phyloP scores from a whole-genome alignment of 2,329 filamentous ascomycete species.

The Penicillium sp. region DNA sequence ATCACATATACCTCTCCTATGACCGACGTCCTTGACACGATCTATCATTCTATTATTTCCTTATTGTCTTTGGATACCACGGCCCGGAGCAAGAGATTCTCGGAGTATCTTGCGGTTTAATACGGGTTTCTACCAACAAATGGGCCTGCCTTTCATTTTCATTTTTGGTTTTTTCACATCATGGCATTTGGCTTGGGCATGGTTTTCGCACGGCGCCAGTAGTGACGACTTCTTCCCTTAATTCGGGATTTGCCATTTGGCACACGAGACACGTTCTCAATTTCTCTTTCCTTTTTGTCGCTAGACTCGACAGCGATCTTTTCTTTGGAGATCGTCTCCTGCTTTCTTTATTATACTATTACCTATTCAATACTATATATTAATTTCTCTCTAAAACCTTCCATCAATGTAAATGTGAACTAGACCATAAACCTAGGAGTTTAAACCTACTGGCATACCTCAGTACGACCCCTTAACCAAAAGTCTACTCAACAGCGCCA shows the following conservation, averaged over 20 bases:
- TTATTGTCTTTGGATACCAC: conserved; percentile 7
- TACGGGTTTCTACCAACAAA: not conserved
- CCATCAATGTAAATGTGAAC: not conserved
- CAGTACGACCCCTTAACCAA: not conserved
- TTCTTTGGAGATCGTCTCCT: not conserved
- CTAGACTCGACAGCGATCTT: not conserved
- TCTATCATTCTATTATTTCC: not conserved
- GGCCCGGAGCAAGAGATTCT: not conserved
- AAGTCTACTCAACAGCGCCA: not conserved
- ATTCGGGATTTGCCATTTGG: conserved; percentile 6
- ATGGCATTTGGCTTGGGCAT: conserved; percentile 10
- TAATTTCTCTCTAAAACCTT: not conserved
- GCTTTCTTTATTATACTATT: not conserved
- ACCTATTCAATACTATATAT: conserved; percentile 4
- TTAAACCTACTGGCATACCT: not conserved
- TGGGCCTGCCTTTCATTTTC: not conserved
- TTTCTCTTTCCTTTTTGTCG: not conserved
- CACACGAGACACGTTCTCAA: conserved; percentile 10
- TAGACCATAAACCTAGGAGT: not conserved
- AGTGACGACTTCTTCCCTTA: conserved; percentile 8
- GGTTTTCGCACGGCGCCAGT: conserved; percentile 13
- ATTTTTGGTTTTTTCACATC: conserved; percentile 11
- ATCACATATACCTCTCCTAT: not conserved
- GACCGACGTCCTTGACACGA: conserved; percentile 8
- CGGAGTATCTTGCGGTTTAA: conserved; percentile 1